Percentiles rank a stretch among this genome's conserved stretches.
These are phyloP conservation scores for Monilinia polystroma DNA, from an alignment of 2,329 filamentous ascomycete species.

Conservation along the genomic window DNA sequence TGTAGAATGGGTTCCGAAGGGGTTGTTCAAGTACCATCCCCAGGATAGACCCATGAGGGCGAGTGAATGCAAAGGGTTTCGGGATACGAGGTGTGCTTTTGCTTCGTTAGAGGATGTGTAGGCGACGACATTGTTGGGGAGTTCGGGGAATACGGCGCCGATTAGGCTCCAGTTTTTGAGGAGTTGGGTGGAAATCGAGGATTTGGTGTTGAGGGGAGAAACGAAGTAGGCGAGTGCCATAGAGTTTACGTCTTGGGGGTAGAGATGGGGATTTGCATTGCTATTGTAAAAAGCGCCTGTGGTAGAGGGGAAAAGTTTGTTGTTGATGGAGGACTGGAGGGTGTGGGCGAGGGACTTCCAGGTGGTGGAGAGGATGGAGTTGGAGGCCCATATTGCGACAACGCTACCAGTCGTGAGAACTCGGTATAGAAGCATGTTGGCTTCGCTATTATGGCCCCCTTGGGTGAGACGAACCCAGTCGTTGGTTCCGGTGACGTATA, in stretches of 20 bases:
- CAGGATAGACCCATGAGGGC: constrained; percentile 56
- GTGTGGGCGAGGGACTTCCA: constrained; percentile 29
- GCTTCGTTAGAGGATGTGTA: constrained; percentile 60
- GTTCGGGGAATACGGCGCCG: constrained; percentile 56
- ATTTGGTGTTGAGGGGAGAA: constrained; percentile 40
- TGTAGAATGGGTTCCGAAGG: constrained; percentile 56
- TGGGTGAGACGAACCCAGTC: constrained; percentile 38
- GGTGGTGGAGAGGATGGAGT: constrained; percentile 28
- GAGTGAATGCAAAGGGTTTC: constrained; percentile 51
- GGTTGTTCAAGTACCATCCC: constrained; percentile 61
- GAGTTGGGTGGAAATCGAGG: constrained; percentile 36
- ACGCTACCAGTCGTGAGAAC: constrained; percentile 48
- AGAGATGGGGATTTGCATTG: constrained; percentile 53
- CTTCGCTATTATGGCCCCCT: constrained; percentile 38
- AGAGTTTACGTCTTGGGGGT: constrained; percentile 61
- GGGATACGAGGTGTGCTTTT: constrained; percentile 53
- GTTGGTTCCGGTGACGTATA: constrained; percentile 34
- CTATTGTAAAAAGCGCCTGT: constrained; percentile 37
- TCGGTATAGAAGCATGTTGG: constrained; percentile 43
- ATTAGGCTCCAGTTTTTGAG: constrained; percentile 51
- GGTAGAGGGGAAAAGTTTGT: not conserved
- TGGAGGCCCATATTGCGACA: constrained; percentile 46
- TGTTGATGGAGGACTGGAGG: constrained; percentile 32
- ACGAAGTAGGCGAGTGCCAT: constrained; percentile 47
- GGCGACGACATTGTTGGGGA: constrained; percentile 54